Evolutionary conservation across 192 early-diverging fungal genomes (phyloP), one percentile per base, ranked within the genome.

Genomic region (Umbelopsis sp.): DNA sequence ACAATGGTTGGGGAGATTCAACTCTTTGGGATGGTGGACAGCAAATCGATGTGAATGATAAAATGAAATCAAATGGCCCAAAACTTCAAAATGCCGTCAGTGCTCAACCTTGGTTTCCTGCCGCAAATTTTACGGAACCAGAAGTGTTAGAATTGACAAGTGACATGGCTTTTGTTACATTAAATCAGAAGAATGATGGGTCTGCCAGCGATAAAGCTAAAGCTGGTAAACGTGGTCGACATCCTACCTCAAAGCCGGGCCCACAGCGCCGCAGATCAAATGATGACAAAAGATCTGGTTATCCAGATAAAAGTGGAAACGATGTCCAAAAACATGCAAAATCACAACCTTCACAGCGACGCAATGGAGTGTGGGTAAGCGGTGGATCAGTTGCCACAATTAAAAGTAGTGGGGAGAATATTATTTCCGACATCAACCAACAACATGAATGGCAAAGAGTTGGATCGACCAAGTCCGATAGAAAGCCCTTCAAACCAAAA

Each of bases 401-500:
- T 3, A 35, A 35, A 16, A 61, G n/a, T 7, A 16, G 30, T 61
- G 52, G 52, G 10, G 55, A 61, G 30, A 61, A 61, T 30, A 35
- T 25, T 25, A 35, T 30, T 35, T 30, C 30, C 21, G 55, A 61
- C 13, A 35, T 61, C 13, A 30, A 33, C 2, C 51, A 52, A 52
- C 21, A 52, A 25, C 3, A 21, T 25, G 55, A 61, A 18, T 61
- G 55, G 55, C 55, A 61, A n/a, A 23, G 11, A 27, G 30, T 35
- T 3, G 55, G 55, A 18, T 18, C 16, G 4, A 16, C 25, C 27
- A 30, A 30, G 30, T 33, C 55, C 22, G 51, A 53, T 16, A 25
- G 55, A 35, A 61, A 61, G 30, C 55, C 55, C 4, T 61, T 61
- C 27, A 61, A 35, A 61, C 55, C 27, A 12, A 61, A 61, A 25